These are phyloP conservation scores for Purpureocillium lavendulum DNA, from an alignment of 2,329 filamentous ascomycete species.

Conservation along the genomic window DNA sequence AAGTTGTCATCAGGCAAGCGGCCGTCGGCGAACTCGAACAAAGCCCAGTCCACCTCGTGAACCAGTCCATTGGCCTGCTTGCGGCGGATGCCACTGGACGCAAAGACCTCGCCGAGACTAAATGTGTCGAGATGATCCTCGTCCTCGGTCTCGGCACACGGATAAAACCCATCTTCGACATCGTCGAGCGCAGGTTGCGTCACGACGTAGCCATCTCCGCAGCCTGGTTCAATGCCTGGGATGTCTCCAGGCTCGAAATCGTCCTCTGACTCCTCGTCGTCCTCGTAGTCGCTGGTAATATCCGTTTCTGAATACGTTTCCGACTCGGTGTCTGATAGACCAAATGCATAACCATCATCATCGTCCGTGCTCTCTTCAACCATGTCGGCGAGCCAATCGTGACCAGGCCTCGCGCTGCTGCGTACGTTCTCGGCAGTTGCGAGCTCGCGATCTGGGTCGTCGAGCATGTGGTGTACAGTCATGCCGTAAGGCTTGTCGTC, in stretches of 20 bases:
- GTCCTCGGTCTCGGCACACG: conserved; percentile 59
- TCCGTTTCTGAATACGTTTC: conserved; percentile 42
- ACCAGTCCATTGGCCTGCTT: conserved; percentile 62
- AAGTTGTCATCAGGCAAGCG: conserved; percentile 65
- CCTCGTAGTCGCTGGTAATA: conserved; percentile 43
- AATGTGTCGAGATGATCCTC: conserved; percentile 79
- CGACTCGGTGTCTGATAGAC: conserved; percentile 55
- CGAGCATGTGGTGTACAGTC: conserved; percentile 95
- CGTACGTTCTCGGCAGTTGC: conserved; percentile 16
- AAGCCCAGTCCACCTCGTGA: conserved; percentile 93
- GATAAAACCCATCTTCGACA: conserved; percentile 75
- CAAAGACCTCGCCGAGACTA: conserved; percentile 74
- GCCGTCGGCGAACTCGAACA: conserved; percentile 70
- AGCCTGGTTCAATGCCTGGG: conserved; percentile 65
- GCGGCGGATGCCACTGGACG: conserved; percentile 80
- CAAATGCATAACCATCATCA: conserved; percentile 37
- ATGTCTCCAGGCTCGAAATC: conserved; percentile 65
- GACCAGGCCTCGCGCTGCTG: conserved; percentile 30
- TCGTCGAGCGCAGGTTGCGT: conserved; percentile 91
- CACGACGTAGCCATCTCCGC: conserved; percentile 69
- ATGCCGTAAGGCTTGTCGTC: conserved; percentile 83
- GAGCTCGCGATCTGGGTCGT: conserved; percentile 51
- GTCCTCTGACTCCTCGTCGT: conserved; percentile 44
- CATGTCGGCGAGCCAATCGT: conserved; percentile 35
- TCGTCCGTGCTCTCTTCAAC: conserved; percentile 33